Evolutionary conservation across 2,329 filamentous ascomycete species (phyloP).

Genomic region (Colletotrichum shisoi): DNA sequence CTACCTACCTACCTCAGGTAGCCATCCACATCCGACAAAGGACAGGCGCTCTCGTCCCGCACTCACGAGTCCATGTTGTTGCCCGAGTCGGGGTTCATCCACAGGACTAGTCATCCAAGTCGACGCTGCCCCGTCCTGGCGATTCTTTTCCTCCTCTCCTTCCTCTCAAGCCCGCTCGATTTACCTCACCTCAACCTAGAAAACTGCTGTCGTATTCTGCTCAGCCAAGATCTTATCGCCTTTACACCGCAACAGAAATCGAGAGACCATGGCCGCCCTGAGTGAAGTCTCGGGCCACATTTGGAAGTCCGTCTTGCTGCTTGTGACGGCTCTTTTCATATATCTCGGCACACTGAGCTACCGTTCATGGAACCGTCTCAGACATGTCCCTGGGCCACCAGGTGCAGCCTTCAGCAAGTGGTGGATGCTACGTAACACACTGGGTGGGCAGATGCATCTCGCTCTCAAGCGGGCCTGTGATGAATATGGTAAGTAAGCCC

Average conservation of each 20-base stretch:
- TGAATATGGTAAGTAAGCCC: slow-evolving; percentile 37
- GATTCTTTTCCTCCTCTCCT: neutral
- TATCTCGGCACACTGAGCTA: slow-evolving; percentile 35
- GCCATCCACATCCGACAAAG: slow-evolving; percentile 4
- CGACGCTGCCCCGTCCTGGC: neutral
- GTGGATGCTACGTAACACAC: slow-evolving; percentile 46
- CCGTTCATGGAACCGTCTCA: slow-evolving; percentile 47
- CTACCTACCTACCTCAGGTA: neutral
- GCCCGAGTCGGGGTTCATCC: neutral
- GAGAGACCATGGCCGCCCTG: slow-evolving; percentile 27
- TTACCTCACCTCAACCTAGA: neutral
- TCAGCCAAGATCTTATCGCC: neutral
- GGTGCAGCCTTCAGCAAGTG: slow-evolving; percentile 47
- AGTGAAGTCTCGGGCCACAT: slow-evolving; percentile 13
- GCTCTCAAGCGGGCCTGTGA: slow-evolving; percentile 40
- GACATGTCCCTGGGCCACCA: slow-evolving; percentile 49
- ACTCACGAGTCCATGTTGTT: slow-evolving; percentile 7
- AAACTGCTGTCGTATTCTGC: neutral
- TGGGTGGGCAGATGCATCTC: slow-evolving; percentile 41
- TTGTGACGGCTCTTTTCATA: slow-evolving; percentile 28
- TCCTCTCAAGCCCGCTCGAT: neutral
- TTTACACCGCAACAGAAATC: neutral
- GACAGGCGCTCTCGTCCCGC: slow-evolving; percentile 3
- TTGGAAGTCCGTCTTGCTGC: slow-evolving; percentile 17
- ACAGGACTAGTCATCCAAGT: neutral